These are phyloP conservation scores for Vitis hybrid DNA, from an alignment of 177 flowering plant genomes.

Conservation along the genomic window DNA sequence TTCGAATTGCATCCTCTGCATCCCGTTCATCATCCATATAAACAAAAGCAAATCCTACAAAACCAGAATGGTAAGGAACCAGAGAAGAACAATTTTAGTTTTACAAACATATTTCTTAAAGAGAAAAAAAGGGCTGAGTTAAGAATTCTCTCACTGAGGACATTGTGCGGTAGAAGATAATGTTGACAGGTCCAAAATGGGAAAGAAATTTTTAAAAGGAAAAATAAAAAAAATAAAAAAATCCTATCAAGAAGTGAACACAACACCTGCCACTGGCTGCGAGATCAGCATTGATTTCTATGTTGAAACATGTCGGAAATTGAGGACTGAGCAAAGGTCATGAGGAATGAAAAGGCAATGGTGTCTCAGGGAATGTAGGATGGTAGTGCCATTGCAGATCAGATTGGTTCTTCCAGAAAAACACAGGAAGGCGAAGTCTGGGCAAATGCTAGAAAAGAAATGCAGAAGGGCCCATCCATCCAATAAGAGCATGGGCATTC, in stretches of 20 bases:
- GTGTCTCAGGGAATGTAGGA: constrained; percentile 48
- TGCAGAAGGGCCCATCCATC: constrained; percentile 56
- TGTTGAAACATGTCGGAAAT: constrained; percentile 51
- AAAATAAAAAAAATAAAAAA: constrained; percentile 2
- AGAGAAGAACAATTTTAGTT: not conserved
- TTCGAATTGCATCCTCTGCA: constrained; percentile 69
- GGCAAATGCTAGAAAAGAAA: constrained; percentile 49
- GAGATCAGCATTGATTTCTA: constrained; percentile 38
- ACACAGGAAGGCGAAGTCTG: constrained; percentile 46
- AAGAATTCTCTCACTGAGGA: constrained; percentile 10
- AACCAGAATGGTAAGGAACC: constrained; percentile 8
- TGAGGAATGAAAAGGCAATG: constrained; percentile 59
- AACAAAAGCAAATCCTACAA: constrained; percentile 68
- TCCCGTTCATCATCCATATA: constrained; percentile 79
- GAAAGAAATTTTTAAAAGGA: constrained; percentile 7
- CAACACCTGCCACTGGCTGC: constrained; percentile 41
- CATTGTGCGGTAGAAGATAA: constrained; percentile 3
- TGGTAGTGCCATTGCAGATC: constrained; percentile 56
- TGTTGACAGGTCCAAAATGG: not conserved
- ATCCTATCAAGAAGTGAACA: constrained; percentile 20
- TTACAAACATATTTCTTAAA: not conserved
- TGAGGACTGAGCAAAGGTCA: constrained; percentile 51
- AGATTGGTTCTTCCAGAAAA: constrained; percentile 49
- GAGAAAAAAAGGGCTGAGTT: not conserved
- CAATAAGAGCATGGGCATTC: constrained; percentile 49